Base-by-base conservation (phyloP, 345 rosid species). In the Syzygium aqueum region DNA sequence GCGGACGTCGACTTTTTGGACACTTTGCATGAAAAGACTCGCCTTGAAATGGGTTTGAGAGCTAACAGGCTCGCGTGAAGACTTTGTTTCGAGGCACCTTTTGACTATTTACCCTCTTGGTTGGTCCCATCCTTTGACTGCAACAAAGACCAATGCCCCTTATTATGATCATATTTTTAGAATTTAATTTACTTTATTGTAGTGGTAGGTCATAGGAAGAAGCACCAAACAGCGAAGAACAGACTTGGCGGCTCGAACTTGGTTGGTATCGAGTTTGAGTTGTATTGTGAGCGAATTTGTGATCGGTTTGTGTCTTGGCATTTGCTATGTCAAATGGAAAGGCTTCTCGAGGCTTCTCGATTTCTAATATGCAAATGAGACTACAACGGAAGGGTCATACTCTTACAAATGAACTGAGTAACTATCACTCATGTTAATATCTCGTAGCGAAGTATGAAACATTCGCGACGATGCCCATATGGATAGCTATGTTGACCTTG, bases 321-420 rank as follows among this genome's bases (percentile, higher is more conserved):
- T 8, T 30, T 65, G 43, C 5, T 19, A 67, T 12, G 19, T 67
- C 46, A 33, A 4, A 17, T 33, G 46, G 8, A 67, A 33, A 17
- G 46, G 6, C 43, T 40, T 40, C 43, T 40, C 6, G 43, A 40
- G 7, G 46, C 37, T 33, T 40, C 22, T 17, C 25, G 6, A 67
- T 67, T 61, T 67, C 46, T 19, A 11, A 33, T 16, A 67, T 67
- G 23, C 23, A 33, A 23, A 67, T 17, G 25, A 67, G 19, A 67
- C 10, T 40, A 19, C 25, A 8, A 12, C 2, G 3, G 9, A 0
- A 0, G 46, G 23, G 3, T 33, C 17, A 61, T n/a, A n/a, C 15
- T n/a, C 17, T 2, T 61, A 6, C 33, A 14, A 14, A 11, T n/a
- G 37, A 15, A n/a, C 7, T 14, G 33, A 61, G 9, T 14, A n/a